These are phyloP conservation scores for Zygotorulaspora mrakii DNA, from an alignment of 1,139 yeast species.

Conservation along the genomic window DNA sequence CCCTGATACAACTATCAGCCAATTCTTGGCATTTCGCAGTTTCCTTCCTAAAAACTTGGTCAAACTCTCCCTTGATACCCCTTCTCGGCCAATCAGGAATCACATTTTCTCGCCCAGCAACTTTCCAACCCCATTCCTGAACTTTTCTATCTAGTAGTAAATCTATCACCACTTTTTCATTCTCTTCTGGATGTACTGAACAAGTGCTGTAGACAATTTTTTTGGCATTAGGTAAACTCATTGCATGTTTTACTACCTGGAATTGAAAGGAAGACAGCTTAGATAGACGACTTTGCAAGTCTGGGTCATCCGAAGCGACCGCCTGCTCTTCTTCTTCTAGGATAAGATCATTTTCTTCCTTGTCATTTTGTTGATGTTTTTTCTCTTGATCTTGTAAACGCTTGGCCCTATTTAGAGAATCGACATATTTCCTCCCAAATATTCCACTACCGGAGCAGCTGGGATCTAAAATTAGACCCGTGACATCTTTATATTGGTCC, in stretches of 20 bases:
- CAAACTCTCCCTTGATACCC: slow-evolving; percentile 68
- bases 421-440: slow-evolving; percentile 59
- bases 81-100: slow-evolving; percentile 83
- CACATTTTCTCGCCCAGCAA: slow-evolving; percentile 60
- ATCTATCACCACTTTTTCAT: slow-evolving; percentile 84
- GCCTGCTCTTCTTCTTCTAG: slow-evolving; percentile 33
- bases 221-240: slow-evolving; percentile 69
- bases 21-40: slow-evolving; percentile 44
- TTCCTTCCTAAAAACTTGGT: slow-evolving; percentile 44
- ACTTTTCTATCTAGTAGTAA: slow-evolving; percentile 62
- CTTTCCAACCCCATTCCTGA: slow-evolving; percentile 65
- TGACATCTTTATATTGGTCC: slow-evolving; percentile 55
- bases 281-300: slow-evolving; percentile 54
- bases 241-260: slow-evolving; percentile 82
- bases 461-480: slow-evolving; percentile 89
- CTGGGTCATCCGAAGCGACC: slow-evolving; percentile 41
- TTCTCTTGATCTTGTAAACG: slow-evolving; percentile 12
- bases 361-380: slow-evolving; percentile 21
- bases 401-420: slow-evolving; percentile 25
- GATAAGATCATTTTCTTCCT: slow-evolving; percentile 21
- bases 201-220: slow-evolving; percentile 94
- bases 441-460: slow-evolving; percentile 98
- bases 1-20: slow-evolving; percentile 85
- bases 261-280: slow-evolving; percentile 83
- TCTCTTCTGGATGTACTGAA: slow-evolving; percentile 88